A percentile compares a stretch with the other conserved stretches of the same genome.
phyloP scores from a whole-genome alignment of 805 yeast species.

The Wickerhamiella occidentalis region DNA sequence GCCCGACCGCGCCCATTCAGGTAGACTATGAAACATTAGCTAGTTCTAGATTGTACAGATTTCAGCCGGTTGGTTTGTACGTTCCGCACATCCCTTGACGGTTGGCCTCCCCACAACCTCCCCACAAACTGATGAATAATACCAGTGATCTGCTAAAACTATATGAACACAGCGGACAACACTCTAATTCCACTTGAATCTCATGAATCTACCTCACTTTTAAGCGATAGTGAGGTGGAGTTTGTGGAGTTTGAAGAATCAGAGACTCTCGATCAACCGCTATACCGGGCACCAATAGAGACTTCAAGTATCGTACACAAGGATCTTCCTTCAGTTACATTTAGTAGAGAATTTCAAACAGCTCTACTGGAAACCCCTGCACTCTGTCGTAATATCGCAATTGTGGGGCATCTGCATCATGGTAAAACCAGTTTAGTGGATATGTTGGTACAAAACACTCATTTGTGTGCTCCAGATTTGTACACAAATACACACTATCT shows the following conservation, averaged over 20 bases:
- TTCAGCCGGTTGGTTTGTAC: too few species aligned
- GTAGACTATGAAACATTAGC: too few species aligned
- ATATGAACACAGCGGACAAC: too few species aligned
- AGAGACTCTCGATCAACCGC: conserved; percentile 48
- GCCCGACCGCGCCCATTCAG: too few species aligned
- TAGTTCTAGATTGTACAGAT: too few species aligned
- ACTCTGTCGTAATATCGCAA: conserved; percentile 57
- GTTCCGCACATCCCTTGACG: too few species aligned
- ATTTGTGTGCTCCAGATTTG: conserved; percentile 30
- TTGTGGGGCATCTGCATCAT: conserved; percentile 69
- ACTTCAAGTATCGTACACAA: conserved; percentile 9
- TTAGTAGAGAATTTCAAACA: conserved; percentile 51
- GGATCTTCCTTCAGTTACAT: conserved; percentile 46
- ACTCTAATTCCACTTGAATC: too few species aligned
- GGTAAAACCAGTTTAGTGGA: conserved; percentile 82
- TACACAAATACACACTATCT: conserved; percentile 53
- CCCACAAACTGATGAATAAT: too few species aligned
- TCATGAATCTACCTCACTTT: conserved; percentile 18
- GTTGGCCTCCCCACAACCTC: too few species aligned
- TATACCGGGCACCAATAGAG: conserved; percentile 22
- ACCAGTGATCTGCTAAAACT: too few species aligned
- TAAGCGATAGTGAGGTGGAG: conserved; percentile 49
- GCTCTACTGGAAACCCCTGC: conserved; percentile 42
- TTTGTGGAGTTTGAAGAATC: conserved; percentile 43
- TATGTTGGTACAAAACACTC: conserved; percentile 53